Percentiles rank a stretch among this genome's conserved stretches.
Evolutionary conservation across 2,329 filamentous ascomycete species (phyloP).

Genomic region (Ampelomyces quisqualis): DNA sequence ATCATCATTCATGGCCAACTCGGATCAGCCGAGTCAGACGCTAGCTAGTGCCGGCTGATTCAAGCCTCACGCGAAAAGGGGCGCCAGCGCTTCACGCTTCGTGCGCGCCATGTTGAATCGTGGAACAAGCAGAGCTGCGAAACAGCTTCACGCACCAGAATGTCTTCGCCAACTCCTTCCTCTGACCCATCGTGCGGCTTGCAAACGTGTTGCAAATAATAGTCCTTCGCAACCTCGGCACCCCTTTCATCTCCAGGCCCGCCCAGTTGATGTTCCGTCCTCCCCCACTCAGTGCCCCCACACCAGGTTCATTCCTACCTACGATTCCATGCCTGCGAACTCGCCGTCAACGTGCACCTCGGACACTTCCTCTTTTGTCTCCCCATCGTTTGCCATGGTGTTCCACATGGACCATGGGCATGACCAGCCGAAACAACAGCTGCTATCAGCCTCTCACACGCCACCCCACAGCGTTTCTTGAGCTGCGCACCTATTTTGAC

Average conservation of each 20-base stretch:
- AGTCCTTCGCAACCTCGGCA: too few species aligned
- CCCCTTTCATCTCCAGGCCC: conserved; percentile 27
- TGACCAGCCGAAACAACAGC: conserved; percentile 6
- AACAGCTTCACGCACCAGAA: conserved; percentile 23
- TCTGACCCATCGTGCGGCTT: too few species aligned
- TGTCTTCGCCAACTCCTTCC: conserved; percentile 20
- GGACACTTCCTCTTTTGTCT: too few species aligned
- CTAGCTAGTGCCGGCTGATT: conserved; percentile 26
- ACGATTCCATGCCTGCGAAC: too few species aligned
- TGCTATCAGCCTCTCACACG: conserved; percentile 17
- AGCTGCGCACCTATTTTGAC: conserved; percentile 1
- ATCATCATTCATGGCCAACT: conserved; percentile 17
- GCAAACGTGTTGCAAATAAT: too few species aligned
- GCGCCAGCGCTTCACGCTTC: conserved; percentile 3
- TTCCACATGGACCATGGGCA: conserved; percentile 6
- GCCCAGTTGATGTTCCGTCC: too few species aligned
- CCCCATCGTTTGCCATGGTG: background rate
- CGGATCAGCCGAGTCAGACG: conserved; percentile 38
- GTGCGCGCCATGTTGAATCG: conserved; percentile 11
- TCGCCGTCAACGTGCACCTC: too few species aligned
- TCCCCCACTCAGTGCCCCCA: too few species aligned
- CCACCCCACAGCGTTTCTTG: conserved; percentile 2
- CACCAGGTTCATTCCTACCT: too few species aligned
- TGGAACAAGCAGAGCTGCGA: conserved; percentile 11
- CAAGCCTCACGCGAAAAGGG: conserved; percentile 37